Evolutionary conservation across 257 asterid species (phyloP).

Genomic region (Cynanchum wilfordii): DNA sequence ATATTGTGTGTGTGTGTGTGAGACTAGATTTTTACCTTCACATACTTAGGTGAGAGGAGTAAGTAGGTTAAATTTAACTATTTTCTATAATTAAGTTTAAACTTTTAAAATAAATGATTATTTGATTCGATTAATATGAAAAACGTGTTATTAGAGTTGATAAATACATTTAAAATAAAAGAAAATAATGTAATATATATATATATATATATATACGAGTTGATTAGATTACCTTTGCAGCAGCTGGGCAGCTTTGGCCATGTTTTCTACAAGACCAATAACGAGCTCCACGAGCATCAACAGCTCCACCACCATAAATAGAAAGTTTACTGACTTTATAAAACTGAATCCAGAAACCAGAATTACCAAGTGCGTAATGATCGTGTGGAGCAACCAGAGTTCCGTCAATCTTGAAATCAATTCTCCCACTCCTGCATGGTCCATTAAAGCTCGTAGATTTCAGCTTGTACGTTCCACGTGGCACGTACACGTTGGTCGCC

Average conservation of each 20-base stretch:
- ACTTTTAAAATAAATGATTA: too few species aligned
- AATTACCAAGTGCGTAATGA: slow-evolving; percentile 37
- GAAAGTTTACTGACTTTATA: slow-evolving; percentile 52
- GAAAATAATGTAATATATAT: too few species aligned
- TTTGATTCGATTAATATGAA: too few species aligned
- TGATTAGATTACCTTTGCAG: slow-evolving; percentile 53
- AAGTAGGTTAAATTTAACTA: too few species aligned
- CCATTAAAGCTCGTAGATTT: slow-evolving; percentile 42
- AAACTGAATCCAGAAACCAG: slow-evolving; percentile 58
- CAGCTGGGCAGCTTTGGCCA: slow-evolving; percentile 41
- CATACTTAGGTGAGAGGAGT: too few species aligned
- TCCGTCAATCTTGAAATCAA: slow-evolving; percentile 46
- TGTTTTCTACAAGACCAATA: slow-evolving; percentile 55
- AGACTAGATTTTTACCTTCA: too few species aligned
- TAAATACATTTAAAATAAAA: too few species aligned
- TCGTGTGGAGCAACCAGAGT: slow-evolving; percentile 56
- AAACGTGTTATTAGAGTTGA: too few species aligned
- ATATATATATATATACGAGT: too few species aligned
- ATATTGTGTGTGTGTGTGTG: too few species aligned
- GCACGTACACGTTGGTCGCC: slow-evolving; percentile 48
- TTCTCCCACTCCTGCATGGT: slow-evolving; percentile 51
- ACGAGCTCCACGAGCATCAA: slow-evolving; percentile 58
- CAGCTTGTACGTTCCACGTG: slow-evolving; percentile 47
- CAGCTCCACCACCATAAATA: slow-evolving; percentile 56
- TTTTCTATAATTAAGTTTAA: too few species aligned